A percentile compares a stretch with the other conserved stretches of the same genome.
phyloP scores from a whole-genome alignment of 495 filamentous ascomycete species.

The Lichina pygmaea region DNA sequence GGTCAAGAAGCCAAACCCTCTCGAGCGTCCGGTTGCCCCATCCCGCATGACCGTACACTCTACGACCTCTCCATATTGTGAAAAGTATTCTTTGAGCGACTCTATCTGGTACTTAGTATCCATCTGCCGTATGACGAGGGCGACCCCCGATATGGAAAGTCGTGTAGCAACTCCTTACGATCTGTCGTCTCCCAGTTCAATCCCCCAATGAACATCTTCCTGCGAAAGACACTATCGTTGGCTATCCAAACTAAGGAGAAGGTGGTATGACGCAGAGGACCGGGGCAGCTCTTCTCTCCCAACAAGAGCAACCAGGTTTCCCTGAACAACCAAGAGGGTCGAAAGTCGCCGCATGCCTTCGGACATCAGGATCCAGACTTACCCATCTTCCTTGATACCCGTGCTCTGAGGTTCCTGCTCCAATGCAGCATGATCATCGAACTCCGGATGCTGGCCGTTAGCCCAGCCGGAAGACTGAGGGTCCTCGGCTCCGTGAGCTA shows the following conservation, averaged over 20 bases:
- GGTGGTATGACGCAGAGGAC: not conserved
- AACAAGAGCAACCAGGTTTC: not conserved
- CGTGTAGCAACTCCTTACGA: slow-evolving; percentile 29
- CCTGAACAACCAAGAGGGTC: not conserved
- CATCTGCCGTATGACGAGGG: not conserved
- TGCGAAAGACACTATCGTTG: slow-evolving; percentile 13
- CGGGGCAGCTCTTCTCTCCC: not conserved
- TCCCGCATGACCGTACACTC: slow-evolving; percentile 98
- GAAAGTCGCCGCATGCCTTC: not conserved
- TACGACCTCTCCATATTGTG: slow-evolving; percentile 86
- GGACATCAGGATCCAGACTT: slow-evolving; percentile 27
- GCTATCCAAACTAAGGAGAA: not conserved
- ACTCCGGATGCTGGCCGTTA: slow-evolving; percentile 7
- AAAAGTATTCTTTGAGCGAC: slow-evolving; percentile 95
- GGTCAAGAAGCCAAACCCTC: slow-evolving; percentile 91
- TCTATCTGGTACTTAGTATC: slow-evolving; percentile 25
- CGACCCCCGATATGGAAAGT: not conserved
- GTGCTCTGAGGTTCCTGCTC: slow-evolving; percentile 19
- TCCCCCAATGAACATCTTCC: slow-evolving; percentile 99
- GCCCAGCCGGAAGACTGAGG: slow-evolving; percentile 10
- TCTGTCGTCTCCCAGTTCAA: slow-evolving; percentile 99
- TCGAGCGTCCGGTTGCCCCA: slow-evolving; percentile 71
- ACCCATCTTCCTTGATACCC: slow-evolving; percentile 97
- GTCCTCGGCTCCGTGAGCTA: slow-evolving; percentile 11
- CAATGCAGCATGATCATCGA: slow-evolving; percentile 21